Evolutionary conservation across 1,284 basidiomycete genomes (phyloP), one percentile per base, ranked within the genome.

Genomic region (Sanghuangporus baumii): DNA sequence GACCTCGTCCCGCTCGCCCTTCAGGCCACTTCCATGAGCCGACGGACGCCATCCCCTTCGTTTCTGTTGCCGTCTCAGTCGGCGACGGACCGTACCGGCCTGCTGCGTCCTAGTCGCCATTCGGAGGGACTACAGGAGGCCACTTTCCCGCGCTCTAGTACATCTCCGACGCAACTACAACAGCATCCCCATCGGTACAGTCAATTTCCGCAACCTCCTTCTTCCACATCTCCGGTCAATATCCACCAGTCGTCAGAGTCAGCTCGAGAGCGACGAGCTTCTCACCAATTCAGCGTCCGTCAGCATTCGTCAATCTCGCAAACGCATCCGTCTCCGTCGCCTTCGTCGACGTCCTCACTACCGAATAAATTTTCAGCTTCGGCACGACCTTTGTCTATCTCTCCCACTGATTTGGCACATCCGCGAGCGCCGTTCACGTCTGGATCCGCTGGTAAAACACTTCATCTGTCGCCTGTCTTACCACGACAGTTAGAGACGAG

Each of bases 351-450:
- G 34, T 34, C 65, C 12, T 66, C 71, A 2, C 56, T 70, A 23
- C 68, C 71, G 23, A 70, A 68, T 40, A 43, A 71, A 36, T 67
- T 72, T 58, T 70, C 70, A 38, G 11, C 63, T 59, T 48, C 52
- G 12, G 51, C 66, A 16, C 63, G 26, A 20, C 66, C 36, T 43
- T 58, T 51, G 14, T 48, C 64, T 43, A 18, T 51, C 14, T 59
- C 61, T n/a, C 36, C 63, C 18, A 58, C 59, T n/a, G 41, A 23
- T 34, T 47, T 56, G 43, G 20, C 60, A 3, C 47, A 40, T 31
- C 46, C 54, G 7, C 26, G 16, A 16, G 0, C 11, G 7, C 4
- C 31, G 18, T 23, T 36, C 2, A 31, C 57, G 2, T 40, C n/a
- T 23, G 16, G 36, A 34, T 36, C 52, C 16, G 37, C 6, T 37